phyloP scores from a whole-genome alignment of 2,329 filamentous ascomycete genomes.

The Colletotrichum brevisporum region DNA sequence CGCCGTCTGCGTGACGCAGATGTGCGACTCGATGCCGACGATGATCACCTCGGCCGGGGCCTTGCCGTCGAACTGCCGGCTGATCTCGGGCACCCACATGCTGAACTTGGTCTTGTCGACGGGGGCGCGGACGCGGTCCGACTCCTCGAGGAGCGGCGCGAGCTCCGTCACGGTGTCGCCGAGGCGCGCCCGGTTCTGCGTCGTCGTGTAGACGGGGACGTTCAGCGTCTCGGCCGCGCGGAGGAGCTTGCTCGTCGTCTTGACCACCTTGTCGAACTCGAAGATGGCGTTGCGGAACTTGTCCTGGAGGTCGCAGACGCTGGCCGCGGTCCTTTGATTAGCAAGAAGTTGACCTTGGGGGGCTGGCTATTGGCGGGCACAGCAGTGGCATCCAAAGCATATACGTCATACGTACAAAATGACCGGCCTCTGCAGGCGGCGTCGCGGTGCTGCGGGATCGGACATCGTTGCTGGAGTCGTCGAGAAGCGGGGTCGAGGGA shows the following conservation, averaged over 20 bases:
- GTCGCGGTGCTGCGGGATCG: conserved; percentile 20
- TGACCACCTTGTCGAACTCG: conserved; percentile 86
- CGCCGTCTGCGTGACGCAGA: conserved; percentile 94
- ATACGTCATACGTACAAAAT: conserved; percentile 33
- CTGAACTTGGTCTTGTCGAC: conserved; percentile 92
- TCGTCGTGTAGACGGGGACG: conserved; percentile 88
- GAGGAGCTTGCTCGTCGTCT: conserved; percentile 78
- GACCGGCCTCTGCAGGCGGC: conserved; percentile 41
- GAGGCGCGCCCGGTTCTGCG: conserved; percentile 84
- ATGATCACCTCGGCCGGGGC: conserved; percentile 74
- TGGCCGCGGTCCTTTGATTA: conserved; percentile 53
- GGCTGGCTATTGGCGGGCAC: not conserved
- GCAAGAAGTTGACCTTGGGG: not conserved
- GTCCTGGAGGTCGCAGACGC: conserved; percentile 95
- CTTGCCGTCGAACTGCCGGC: conserved; percentile 51
- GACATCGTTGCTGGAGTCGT: conserved; percentile 35
- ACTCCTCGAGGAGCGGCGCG: conserved; percentile 60
- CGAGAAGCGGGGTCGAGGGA: conserved; percentile 19
- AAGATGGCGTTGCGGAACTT: conserved; percentile 88
- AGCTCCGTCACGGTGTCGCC: conserved; percentile 86
- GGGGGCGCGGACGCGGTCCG: conserved; percentile 59
- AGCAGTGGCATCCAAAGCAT: not conserved
- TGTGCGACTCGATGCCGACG: conserved; percentile 93
- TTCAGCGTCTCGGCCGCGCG: conserved; percentile 73
- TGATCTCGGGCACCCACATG: conserved; percentile 83